Evolutionary conservation across 1,284 basidiomycete genomes (phyloP), one percentile per base, ranked within the genome.

Genomic region (Melampsora occidentalis): DNA sequence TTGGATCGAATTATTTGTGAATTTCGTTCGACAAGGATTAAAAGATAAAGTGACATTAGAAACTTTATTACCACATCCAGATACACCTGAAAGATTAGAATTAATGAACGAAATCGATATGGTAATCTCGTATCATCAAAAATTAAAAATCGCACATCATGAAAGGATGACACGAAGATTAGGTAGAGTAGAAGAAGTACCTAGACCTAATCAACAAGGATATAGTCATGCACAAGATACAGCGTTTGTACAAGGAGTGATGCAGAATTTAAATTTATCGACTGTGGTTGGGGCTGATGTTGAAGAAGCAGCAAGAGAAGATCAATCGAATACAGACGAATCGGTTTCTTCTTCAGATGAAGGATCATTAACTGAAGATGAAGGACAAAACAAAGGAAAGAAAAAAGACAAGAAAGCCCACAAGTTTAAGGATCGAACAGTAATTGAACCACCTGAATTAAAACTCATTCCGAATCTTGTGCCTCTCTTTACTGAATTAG

Each of bases 1-100:
- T 69, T 99, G 97, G 97, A 91, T 97, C 81, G 95, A 99, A 84
- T 88, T 93, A 42, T 98, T 98, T 85, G 87, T 99, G 79, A 91
- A 91, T 59, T 89, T 93, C 77, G 89, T 96, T 69, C 90, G 95
- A n/a, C 93, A 95, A 79, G 94, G 95, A 9, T 84, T 97, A 1
- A 79, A 79, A 12, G 86, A 87, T 2, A 82, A 82, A 46, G 84
- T 95, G 80, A 90, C 90, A 78, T 87, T 97, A 53, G 94, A 97
- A 81, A 91, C 90, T 80, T 85, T 97, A 35, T 86, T 97, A 2
- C 95, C 94, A 1, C 59, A 77, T 51, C 89, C 92, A 78, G 87
- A 86, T 0, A 91, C 90, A 2, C 83, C 87, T 70, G 91, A 92
- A 78, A 89, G 94, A 25, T 83, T 84, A 46, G 87, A 86, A n/a